Evolutionary conservation across 1,284 basidiomycete genomes (phyloP), one percentile per base, ranked within the genome.

Genomic region (Ceratobasidium sp.): DNA sequence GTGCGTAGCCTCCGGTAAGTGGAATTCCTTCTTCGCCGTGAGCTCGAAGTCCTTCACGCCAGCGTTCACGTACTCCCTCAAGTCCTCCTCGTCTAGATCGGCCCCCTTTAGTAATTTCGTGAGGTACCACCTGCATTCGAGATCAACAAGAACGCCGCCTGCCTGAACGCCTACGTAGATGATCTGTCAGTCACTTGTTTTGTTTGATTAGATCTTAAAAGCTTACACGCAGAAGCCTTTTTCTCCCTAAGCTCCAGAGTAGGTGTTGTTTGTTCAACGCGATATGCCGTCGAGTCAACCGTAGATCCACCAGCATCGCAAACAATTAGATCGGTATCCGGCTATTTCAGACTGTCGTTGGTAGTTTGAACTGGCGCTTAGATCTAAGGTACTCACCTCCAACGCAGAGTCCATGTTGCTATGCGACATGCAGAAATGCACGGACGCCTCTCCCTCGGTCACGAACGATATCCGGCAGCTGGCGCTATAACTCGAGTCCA

Each of bases 361-460:
- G 36, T 41, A 41, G n/a, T 48, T 47, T 15, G n/a, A 27, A 50
- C 5, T 44, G 17, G 29, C 27, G 3, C 6, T 50, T 29, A 1
- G n/a, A 17, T n/a, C 9, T 15, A 29, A 44, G 6, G 24, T n/a
- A 36, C 48, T n/a, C 24, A 67, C 56, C 7, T 22, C 8, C 8
- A 59, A 45, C 4, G 24, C 4, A n/a, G 24, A 15, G 7, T 17
- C 5, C 6, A 44, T 76, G 33, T 11, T 56, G 45, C 27, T 27
- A 48, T 22, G 60, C 5, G 5, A 54, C 47, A 41, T 63, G 19
- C 63, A 73, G 24, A 75, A 78, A 50, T 78, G 77, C 4, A 78
- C 74, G 0, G 74, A 74, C 8, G 77, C 77, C 36, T 78, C 77
- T 1, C 59, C 77, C 45, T 78, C 77, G 6, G 62, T 67, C 1